Evolutionary conservation across 2,329 filamentous ascomycete species (phyloP).

Genomic region (Alternaria triticimaculans): DNA sequence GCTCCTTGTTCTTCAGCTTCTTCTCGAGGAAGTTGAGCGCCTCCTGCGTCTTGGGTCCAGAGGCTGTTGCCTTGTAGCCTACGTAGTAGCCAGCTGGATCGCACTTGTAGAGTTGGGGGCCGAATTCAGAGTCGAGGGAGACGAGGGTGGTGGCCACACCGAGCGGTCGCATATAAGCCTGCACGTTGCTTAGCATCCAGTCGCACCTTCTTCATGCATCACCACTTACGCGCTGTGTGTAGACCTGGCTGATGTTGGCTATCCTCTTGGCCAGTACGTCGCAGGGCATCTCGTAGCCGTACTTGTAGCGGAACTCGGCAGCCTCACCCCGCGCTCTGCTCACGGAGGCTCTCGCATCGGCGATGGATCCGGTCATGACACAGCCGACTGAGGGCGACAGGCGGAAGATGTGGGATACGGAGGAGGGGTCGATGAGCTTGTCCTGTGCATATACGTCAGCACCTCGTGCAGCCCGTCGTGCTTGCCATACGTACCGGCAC

Average conservation of each 20-base stretch:
- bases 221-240: conserved; percentile 84
- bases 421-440: conserved; percentile 97
- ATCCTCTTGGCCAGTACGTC: conserved; percentile 95
- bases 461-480: conserved; percentile 2
- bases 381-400: conserved; percentile 95
- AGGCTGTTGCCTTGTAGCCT: conserved; percentile 97
- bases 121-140: conserved; percentile 88
- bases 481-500: conserved; percentile 76
- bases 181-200: conserved; percentile 39
- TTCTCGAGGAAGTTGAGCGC: conserved; percentile 98
- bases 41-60: conserved; percentile 98
- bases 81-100: conserved; percentile 98
- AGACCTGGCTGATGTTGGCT: conserved; percentile 99
- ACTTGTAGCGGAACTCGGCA: conserved; percentile 98
- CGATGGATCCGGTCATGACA: conserved; percentile 98
- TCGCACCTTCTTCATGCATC: background rate
- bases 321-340: conserved; percentile 94
- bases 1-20: conserved; percentile 99
- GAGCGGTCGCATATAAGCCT: conserved; percentile 98
- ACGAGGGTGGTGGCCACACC: conserved; percentile 95
- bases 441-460: conserved; percentile 65
- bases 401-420: conserved; percentile 96
- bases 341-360: conserved; percentile 91
- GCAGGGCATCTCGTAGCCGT: conserved; percentile 98
- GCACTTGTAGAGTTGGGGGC: conserved; percentile 97